Conservation (phyloP, 2,329 filamentous ascomycete genomes). For the Exophiala bonariae region DNA sequence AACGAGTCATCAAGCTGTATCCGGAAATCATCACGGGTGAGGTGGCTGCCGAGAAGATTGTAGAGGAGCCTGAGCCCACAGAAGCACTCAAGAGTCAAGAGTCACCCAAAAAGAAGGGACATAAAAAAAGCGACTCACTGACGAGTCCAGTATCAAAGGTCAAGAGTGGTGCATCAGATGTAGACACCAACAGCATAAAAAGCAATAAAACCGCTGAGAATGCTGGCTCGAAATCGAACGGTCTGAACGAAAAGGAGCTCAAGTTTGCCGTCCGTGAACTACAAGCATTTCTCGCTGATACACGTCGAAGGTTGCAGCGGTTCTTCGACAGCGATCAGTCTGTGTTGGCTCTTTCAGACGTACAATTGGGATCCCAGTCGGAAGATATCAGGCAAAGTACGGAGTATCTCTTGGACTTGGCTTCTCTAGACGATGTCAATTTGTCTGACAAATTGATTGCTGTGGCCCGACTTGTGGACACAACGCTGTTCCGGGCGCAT, state of each 20-base stretch:
- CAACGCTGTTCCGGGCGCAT: conserved; percentile 88
- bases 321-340: conserved; percentile 61
- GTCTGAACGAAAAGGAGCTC: conserved; percentile 71
- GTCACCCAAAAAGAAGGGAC: conserved; percentile 4
- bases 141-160: conserved; percentile 16
- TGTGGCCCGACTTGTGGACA: conserved; percentile 85
- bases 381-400: conserved; percentile 47
- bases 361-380: conserved; percentile 32
- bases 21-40: conserved; percentile 82
- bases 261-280: conserved; percentile 78
- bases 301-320: conserved; percentile 65
- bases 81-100: conserved; percentile 1
- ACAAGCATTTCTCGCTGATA: conserved; percentile 84
- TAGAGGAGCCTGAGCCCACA: conserved; percentile 35
- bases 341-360: conserved; percentile 36
- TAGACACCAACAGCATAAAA: conserved; percentile 19
- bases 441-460: conserved; percentile 71
- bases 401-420: conserved; percentile 45
- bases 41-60: conserved; percentile 53
- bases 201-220: conserved; percentile 21
- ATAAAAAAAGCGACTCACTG: conserved; percentile 14
- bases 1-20: conserved; percentile 81
- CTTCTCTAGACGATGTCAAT: conserved; percentile 55
- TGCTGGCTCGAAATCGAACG: neutral
- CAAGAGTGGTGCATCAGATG: conserved; percentile 11